These are phyloP conservation scores for Labyrinthula sp. DNA, from an alignment of 352 stramenopile genomes.

Conservation along the genomic window DNA sequence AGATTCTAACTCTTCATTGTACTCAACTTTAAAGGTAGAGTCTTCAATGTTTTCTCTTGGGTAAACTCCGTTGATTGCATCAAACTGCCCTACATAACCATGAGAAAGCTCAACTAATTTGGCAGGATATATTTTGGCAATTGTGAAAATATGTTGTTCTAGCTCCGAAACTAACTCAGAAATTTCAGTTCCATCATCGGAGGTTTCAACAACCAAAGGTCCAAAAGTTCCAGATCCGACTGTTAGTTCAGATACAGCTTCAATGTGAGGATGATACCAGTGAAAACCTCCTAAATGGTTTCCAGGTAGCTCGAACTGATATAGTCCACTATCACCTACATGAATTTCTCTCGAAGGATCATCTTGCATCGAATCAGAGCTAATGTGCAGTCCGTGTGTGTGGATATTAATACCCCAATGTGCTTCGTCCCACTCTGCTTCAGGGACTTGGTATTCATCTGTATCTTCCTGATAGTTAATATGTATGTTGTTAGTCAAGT, in stretches of 20 bases:
- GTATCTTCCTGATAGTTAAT: too few relatives aligned
- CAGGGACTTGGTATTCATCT: too few relatives aligned
- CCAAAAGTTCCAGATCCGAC: slow-evolving; percentile 45
- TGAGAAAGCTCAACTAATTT: too few relatives aligned
- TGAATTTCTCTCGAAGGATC: slow-evolving; percentile 4
- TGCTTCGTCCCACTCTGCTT: too few relatives aligned
- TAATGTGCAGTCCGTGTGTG: slow-evolving; percentile 9
- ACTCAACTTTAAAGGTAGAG: too few relatives aligned
- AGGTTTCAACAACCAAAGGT: slow-evolving; percentile 34
- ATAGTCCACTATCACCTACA: slow-evolving; percentile 16
- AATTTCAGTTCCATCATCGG: slow-evolving; percentile 1
- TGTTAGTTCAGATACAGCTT: slow-evolving; percentile 43
- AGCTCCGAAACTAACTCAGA: background rate
- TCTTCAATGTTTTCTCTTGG: slow-evolving; percentile 1
- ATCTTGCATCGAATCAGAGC: slow-evolving; percentile 3
- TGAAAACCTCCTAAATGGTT: slow-evolving; percentile 32
- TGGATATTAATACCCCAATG: too few relatives aligned
- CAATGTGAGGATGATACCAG: slow-evolving; percentile 36
- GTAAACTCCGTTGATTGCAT: background rate
- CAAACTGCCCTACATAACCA: too few relatives aligned
- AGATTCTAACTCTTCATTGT: too few relatives aligned
- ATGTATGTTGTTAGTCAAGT: too few relatives aligned
- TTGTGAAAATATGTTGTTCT: too few relatives aligned
- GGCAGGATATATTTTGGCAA: too few relatives aligned
- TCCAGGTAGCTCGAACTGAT: slow-evolving; percentile 27